These are phyloP conservation scores for Dipodascus geniculatus DNA, from an alignment of 805 yeast species.

Conservation along the genomic window DNA sequence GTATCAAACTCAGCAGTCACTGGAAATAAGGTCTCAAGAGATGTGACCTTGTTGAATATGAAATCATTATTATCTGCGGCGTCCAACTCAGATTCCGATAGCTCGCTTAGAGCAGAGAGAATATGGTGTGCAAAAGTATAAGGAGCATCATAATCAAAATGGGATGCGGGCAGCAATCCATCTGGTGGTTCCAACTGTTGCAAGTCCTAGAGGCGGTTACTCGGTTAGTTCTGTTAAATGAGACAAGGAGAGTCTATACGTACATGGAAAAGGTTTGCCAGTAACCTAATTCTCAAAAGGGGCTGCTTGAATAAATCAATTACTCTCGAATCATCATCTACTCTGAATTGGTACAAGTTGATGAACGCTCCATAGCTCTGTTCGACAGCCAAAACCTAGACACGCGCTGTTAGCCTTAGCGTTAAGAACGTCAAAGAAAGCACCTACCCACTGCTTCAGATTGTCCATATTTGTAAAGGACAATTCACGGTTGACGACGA, in stretches of 20 bases:
- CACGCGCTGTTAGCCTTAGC: no score
- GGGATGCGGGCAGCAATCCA: background rate
- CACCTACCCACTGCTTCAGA: background rate
- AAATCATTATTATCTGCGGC: conserved; percentile 7
- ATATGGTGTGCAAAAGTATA: conserved; percentile 3
- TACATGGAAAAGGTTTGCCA: conserved; percentile 7
- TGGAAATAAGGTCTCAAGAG: conserved; percentile 12
- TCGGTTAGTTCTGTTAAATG: background rate
- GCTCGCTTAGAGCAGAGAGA: background rate
- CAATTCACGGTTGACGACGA: background rate
- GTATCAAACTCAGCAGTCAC: conserved; percentile 12
- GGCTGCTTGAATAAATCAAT: conserved; percentile 7
- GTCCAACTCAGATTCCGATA: conserved; percentile 4
- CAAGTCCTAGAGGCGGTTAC: background rate
- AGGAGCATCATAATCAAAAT: conserved; percentile 2
- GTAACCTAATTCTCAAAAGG: conserved; percentile 6
- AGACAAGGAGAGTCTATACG: background rate
- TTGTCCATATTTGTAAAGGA: conserved; percentile 1
- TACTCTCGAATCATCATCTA: conserved; percentile 2
- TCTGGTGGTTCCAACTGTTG: conserved; percentile 1
- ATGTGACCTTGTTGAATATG: conserved; percentile 9
- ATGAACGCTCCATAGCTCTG: conserved; percentile 1
- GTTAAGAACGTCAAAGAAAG: no score
- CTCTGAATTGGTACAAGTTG: background rate
- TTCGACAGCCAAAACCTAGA: background rate